These are phyloP conservation scores for Arthrobotrys megalospora DNA, from an alignment of 2,329 filamentous ascomycete genomes.

Conservation along the genomic window DNA sequence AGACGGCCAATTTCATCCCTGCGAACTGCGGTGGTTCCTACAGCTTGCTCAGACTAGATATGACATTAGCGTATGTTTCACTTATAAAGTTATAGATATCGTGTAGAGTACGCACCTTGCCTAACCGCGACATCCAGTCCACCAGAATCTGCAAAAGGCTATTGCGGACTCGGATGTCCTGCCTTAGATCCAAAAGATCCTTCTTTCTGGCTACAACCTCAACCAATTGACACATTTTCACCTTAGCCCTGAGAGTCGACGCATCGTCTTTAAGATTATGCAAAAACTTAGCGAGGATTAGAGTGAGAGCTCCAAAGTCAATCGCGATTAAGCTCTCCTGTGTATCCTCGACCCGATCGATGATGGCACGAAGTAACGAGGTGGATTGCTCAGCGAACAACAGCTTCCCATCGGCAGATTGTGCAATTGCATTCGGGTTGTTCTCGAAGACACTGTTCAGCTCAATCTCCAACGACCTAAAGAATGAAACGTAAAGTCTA, in stretches of 20 bases:
- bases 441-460: slow-evolving; percentile 67
- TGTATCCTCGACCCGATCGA: slow-evolving; percentile 76
- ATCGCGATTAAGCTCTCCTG: slow-evolving; percentile 76
- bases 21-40: slow-evolving; percentile 66
- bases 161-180: slow-evolving; percentile 79
- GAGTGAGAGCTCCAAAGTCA: slow-evolving; percentile 75
- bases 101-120: slow-evolving; percentile 59
- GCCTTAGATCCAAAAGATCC: slow-evolving; percentile 77
- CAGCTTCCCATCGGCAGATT: slow-evolving; percentile 74
- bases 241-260: slow-evolving; percentile 76
- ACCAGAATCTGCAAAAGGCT: slow-evolving; percentile 79
- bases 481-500: slow-evolving; percentile 75
- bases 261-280: slow-evolving; percentile 74
- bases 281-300: slow-evolving; percentile 78
- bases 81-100: not conserved
- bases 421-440: slow-evolving; percentile 64
- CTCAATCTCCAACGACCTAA: slow-evolving; percentile 77
- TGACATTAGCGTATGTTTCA: not conserved
- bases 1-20: slow-evolving; percentile 74
- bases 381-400: slow-evolving; percentile 79
- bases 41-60: slow-evolving; percentile 45
- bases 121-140: slow-evolving; percentile 77
- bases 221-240: slow-evolving; percentile 78
- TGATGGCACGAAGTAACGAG: slow-evolving; percentile 75
- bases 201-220: slow-evolving; percentile 78